These are phyloP conservation scores for Fomitopsis pulvina DNA, from an alignment of 768 basidiomycete species.

Conservation along the genomic window DNA sequence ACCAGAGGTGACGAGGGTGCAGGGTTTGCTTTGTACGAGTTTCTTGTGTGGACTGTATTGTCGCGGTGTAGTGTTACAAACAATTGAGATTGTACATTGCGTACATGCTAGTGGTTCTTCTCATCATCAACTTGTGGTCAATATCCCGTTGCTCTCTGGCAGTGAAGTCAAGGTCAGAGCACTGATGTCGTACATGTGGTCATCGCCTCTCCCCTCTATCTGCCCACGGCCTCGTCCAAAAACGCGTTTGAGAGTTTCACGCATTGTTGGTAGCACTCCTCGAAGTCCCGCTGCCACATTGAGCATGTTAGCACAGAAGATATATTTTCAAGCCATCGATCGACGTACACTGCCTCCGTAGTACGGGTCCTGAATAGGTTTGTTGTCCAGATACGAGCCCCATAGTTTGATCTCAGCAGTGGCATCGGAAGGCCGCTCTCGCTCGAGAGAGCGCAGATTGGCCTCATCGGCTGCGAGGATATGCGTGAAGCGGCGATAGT, in stretches of 20 bases:
- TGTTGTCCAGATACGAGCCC: constrained; percentile 69
- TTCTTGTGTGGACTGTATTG: neutral
- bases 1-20: neutral
- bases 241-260: constrained; percentile 70
- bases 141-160: too few relatives aligned
- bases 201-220: constrained; percentile 17
- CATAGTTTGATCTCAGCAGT: constrained; percentile 70
- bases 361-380: constrained; percentile 80
- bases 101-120: too few relatives aligned
- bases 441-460: constrained; percentile 60
- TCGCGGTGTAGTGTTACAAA: neutral
- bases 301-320: neutral
- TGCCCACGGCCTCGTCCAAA: constrained; percentile 52
- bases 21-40: neutral
- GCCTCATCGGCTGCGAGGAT: constrained; percentile 81
- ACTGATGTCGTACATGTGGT: too few relatives aligned
- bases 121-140: too few relatives aligned
- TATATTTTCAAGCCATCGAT: constrained; percentile 1
- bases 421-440: constrained; percentile 38
- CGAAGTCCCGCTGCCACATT: constrained; percentile 54
- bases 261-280: constrained; percentile 74
- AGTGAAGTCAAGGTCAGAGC: too few relatives aligned
- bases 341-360: constrained; percentile 58
- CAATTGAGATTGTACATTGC: too few relatives aligned
- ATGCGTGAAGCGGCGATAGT: constrained; percentile 74